Conservation (phyloP, 106 monocot species). For the Narthecium ossifragum region DNA sequence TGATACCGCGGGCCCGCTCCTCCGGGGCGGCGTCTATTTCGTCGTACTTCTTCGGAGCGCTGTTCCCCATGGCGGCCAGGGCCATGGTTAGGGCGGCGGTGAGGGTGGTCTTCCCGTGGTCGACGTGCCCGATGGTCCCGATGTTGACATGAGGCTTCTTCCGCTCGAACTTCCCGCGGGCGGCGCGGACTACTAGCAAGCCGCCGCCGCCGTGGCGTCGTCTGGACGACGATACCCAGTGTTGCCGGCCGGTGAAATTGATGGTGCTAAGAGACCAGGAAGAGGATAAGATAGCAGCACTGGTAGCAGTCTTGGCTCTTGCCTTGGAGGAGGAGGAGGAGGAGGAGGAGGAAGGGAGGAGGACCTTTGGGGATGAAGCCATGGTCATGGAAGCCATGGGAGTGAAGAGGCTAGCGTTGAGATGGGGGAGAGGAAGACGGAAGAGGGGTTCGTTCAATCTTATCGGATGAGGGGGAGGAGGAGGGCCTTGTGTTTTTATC, state of each 20-base stretch:
- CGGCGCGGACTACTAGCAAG: slow-evolving; percentile 40
- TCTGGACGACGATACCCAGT: background rate
- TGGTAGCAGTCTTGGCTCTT: background rate
- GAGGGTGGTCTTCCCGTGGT: slow-evolving; percentile 75
- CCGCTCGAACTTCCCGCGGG: slow-evolving; percentile 60
- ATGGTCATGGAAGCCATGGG: slow-evolving; percentile 5
- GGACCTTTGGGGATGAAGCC: slow-evolving; percentile 10
- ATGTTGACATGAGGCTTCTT: slow-evolving; percentile 65
- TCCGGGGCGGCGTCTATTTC: slow-evolving; percentile 84
- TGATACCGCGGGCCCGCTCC: slow-evolving; percentile 72
- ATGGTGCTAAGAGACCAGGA: slow-evolving; percentile 7
- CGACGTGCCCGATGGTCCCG: slow-evolving; percentile 71
- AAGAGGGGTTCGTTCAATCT: background rate
- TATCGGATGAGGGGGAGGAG: slow-evolving; percentile 2
- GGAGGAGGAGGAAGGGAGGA: slow-evolving; percentile 7
- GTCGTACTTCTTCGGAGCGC: slow-evolving; percentile 60
- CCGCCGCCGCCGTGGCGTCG: background rate
- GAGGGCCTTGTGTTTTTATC: no score
- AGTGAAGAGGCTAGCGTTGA: background rate
- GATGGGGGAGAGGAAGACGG: background rate
- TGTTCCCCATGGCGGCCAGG: slow-evolving; percentile 34
- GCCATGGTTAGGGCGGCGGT: slow-evolving; percentile 72
- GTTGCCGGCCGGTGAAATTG: background rate
- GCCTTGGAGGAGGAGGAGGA: background rate
- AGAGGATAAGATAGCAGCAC: slow-evolving; percentile 3